These are phyloP conservation scores for Sporisorium exsertum DNA, from an alignment of 1,284 basidiomycete species.

Conservation along the genomic window DNA sequence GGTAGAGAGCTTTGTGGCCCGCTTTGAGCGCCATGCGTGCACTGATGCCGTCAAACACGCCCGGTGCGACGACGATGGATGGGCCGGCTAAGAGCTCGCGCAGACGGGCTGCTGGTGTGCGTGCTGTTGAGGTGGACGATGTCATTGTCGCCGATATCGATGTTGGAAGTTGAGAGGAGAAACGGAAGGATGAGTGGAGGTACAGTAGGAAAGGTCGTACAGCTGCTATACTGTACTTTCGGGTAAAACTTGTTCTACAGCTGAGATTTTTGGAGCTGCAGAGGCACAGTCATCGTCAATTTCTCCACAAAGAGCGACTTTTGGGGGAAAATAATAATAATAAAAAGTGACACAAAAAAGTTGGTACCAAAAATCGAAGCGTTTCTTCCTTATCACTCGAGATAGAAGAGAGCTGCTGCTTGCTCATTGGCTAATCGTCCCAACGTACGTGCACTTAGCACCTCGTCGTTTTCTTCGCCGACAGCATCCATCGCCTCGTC, in stretches of 20 bases:
- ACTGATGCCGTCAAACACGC: constrained; percentile 84
- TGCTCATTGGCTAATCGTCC: too few species aligned
- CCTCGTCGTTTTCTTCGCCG: not conserved
- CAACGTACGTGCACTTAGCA: too few species aligned
- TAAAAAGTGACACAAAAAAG: not conserved
- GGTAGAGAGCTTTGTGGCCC: constrained; percentile 76
- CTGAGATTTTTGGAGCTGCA: too few species aligned
- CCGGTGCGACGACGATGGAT: constrained; percentile 64
- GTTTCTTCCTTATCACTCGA: not conserved
- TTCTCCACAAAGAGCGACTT: not conserved
- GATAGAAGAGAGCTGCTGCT: too few species aligned
- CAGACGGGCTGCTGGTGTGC: constrained; percentile 32
- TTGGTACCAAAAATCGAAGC: not conserved
- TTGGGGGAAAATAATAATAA: not conserved
- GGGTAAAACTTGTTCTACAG: too few species aligned
- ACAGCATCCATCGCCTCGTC: not conserved
- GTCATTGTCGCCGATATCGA: not conserved
- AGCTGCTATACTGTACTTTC: constrained; percentile 9
- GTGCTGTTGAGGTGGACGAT: not conserved
- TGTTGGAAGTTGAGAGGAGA: not conserved
- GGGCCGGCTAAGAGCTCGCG: constrained; percentile 22
- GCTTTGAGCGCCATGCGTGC: constrained; percentile 81
- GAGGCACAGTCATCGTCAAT: constrained; percentile 4
- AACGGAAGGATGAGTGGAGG: too few species aligned
- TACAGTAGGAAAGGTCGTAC: too few species aligned